These are phyloP conservation scores for Thymus mandschuricus DNA, from an alignment of 257 asterid genomes.

Conservation along the genomic window DNA sequence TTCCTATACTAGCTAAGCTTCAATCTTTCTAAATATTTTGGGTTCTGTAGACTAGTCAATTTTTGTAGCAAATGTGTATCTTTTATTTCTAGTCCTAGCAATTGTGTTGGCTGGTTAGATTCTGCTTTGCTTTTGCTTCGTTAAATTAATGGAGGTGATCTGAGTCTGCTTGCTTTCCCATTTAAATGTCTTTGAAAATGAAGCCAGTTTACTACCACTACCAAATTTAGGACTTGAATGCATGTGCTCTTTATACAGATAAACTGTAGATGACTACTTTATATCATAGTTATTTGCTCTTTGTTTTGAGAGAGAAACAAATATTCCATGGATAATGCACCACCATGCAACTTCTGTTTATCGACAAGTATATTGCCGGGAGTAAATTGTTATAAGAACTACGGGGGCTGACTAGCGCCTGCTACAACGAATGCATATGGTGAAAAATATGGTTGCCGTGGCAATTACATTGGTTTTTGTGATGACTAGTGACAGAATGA, in stretches of 20 bases:
- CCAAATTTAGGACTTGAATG: neutral
- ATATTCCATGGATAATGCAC: neutral
- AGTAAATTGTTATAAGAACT: slow-evolving; percentile 8
- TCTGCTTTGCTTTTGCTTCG: neutral
- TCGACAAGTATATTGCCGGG: slow-evolving; percentile 26
- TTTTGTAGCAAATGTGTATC: neutral
- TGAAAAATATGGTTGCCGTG: slow-evolving; percentile 15
- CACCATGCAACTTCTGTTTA: slow-evolving; percentile 7
- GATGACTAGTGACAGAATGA: slow-evolving; percentile 21
- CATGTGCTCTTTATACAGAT: neutral
- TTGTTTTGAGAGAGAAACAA: slow-evolving; percentile 5
- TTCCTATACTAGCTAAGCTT: neutral
- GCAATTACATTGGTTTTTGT: slow-evolving; percentile 9
- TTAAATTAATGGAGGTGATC: slow-evolving; percentile 7
- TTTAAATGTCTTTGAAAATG: slow-evolving; percentile 10
- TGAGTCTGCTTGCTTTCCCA: slow-evolving; percentile 1
- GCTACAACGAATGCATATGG: slow-evolving; percentile 3
- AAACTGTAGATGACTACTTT: neutral
- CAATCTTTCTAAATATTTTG: neutral
- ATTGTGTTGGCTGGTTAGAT: neutral
- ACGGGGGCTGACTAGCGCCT: slow-evolving; percentile 14
- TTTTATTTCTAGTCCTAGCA: neutral
- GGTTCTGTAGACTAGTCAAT: slow-evolving; percentile 8
- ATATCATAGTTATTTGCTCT: slow-evolving; percentile 11
- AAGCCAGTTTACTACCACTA: neutral